Conservation (phyloP, 768 basidiomycete species). For the Multifurca ochricompacta region DNA sequence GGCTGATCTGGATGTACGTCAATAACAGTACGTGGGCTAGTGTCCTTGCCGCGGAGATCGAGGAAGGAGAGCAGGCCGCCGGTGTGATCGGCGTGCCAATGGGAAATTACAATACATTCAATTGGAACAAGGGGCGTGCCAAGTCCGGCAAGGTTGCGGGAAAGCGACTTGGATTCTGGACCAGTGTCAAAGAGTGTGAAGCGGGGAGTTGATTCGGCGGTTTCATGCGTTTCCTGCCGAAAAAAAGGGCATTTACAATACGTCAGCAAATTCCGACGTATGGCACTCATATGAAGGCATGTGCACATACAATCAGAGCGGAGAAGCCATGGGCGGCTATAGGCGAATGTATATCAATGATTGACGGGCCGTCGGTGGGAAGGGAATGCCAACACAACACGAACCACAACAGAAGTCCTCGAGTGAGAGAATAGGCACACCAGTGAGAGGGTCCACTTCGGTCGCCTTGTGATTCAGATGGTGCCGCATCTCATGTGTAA, state of each 20-base stretch:
- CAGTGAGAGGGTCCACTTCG: constrained; percentile 35
- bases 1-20: constrained; percentile 79
- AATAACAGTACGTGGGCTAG: constrained; percentile 36
- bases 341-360: neutral
- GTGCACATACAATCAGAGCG: constrained; percentile 56
- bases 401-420: constrained; percentile 65
- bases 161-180: constrained; percentile 66
- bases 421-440: constrained; percentile 62
- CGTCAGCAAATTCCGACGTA: neutral
- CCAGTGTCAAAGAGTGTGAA: constrained; percentile 79
- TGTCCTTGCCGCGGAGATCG: constrained; percentile 30
- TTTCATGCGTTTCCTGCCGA: constrained; percentile 47
- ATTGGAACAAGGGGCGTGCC: constrained; percentile 45
- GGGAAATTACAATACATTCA: constrained; percentile 42
- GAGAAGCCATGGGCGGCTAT: constrained; percentile 79
- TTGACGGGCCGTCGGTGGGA: neutral
- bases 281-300: neutral
- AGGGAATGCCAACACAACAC: constrained; percentile 26
- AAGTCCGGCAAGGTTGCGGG: constrained; percentile 63
- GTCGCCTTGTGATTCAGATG: constrained; percentile 49
- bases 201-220: constrained; percentile 35
- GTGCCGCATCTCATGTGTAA: constrained; percentile 59
- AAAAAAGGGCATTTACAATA: too few species aligned
- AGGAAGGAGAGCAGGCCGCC: constrained; percentile 67
- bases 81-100: constrained; percentile 50